A percentile compares a stretch with the other conserved stretches of the same genome.
Conservation (phyloP, 176 grass and related monocot genomes). For the Raddia guianensis region DNA sequence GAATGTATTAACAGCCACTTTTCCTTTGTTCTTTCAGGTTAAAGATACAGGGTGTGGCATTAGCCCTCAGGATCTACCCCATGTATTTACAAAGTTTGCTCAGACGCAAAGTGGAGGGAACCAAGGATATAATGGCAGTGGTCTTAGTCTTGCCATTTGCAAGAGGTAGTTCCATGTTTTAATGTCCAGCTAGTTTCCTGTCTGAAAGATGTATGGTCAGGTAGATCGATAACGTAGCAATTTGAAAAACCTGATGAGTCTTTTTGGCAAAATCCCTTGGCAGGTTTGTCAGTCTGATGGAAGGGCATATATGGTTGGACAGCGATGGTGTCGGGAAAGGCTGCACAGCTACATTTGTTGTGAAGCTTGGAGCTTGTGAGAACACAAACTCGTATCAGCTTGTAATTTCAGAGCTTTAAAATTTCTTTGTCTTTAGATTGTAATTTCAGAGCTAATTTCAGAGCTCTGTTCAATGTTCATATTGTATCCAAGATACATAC, state of each 20-base stretch:
- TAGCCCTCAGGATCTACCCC: constrained; percentile 77
- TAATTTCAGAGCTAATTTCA: no score
- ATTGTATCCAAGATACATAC: no score
- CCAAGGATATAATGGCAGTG: constrained; percentile 65
- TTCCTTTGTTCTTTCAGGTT: no score
- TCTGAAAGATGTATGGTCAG: not conserved
- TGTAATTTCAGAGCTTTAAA: no score
- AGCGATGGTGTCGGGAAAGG: constrained; percentile 66
- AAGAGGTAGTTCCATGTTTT: constrained; percentile 38
- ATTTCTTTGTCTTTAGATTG: no score
- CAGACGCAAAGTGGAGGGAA: constrained; percentile 63
- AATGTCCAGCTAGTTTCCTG: not conserved
- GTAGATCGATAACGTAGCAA: not conserved
- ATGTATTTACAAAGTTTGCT: constrained; percentile 93
- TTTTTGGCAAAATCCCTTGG: not conserved
- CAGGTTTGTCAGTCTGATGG: constrained; percentile 69
- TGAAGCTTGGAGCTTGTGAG: constrained; percentile 60
- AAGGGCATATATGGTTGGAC: constrained; percentile 77
- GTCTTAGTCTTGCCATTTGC: constrained; percentile 63
- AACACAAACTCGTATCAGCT: constrained; percentile 34
- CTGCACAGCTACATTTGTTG: constrained; percentile 59
- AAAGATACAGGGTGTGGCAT: no score
- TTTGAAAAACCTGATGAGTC: not conserved
- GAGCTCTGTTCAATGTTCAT: no score
- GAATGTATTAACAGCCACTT: no score